Conservation (phyloP, 2,329 filamentous ascomycete species). For the Hypocreales sp. region DNA sequence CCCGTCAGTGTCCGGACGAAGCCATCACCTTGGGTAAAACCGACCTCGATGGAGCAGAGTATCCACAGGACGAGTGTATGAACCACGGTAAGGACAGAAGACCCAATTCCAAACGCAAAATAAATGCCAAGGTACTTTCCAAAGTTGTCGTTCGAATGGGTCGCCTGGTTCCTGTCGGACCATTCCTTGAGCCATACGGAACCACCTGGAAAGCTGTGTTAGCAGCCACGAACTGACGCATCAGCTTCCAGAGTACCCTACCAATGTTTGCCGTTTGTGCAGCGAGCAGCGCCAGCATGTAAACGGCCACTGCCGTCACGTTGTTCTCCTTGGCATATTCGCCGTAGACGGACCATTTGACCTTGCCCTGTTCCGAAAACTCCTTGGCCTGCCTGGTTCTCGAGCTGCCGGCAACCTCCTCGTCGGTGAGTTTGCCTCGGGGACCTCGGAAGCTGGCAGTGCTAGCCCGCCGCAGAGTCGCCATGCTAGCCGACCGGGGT, state of each 20-base stretch:
- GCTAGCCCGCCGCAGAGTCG: slow-evolving; percentile 77
- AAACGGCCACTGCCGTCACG: slow-evolving; percentile 65
- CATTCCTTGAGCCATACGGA: slow-evolving; percentile 90
- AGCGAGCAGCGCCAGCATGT: slow-evolving; percentile 59
- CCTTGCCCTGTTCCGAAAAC: slow-evolving; percentile 83
- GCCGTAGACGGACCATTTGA: slow-evolving; percentile 84
- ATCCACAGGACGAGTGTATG: slow-evolving; percentile 97
- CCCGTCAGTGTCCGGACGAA: slow-evolving; percentile 3
- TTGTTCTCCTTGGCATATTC: slow-evolving; percentile 96
- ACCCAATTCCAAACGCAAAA: slow-evolving; percentile 84
- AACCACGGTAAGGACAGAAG: slow-evolving; percentile 68
- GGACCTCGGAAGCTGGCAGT: slow-evolving; percentile 80
- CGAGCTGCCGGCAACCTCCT: slow-evolving; percentile 55
- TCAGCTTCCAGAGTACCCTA: slow-evolving; percentile 27
- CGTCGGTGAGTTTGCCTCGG: slow-evolving; percentile 69
- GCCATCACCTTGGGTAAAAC: slow-evolving; percentile 6
- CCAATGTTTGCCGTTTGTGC: slow-evolving; percentile 73
- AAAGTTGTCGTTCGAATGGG: slow-evolving; percentile 55
- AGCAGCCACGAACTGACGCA: too few relatives aligned
- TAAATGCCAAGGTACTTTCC: slow-evolving; percentile 92
- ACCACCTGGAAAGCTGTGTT: slow-evolving; percentile 34
- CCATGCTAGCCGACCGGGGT: slow-evolving; percentile 52
- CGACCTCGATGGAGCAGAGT: slow-evolving; percentile 94
- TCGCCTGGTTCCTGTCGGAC: slow-evolving; percentile 62
- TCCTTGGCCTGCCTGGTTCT: slow-evolving; percentile 83